Percentiles rank a stretch among this genome's conserved stretches.
phyloP scores from a whole-genome alignment of 139 green algal genomes.

The Chara braunii region DNA sequence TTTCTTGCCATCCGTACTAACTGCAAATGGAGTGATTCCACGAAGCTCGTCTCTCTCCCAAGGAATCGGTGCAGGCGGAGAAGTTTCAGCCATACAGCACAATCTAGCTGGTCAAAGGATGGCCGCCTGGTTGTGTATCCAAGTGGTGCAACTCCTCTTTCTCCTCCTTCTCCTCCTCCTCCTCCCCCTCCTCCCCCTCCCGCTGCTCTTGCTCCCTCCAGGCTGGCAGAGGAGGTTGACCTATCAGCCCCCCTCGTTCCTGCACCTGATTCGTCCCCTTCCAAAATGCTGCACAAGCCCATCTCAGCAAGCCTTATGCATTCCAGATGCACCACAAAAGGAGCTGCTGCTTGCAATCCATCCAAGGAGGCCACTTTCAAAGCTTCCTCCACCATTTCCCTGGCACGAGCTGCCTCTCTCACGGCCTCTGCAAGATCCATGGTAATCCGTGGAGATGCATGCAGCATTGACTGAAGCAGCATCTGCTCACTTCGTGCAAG shows the following conservation, averaged over 20 bases:
- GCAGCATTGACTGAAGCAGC: conserved; percentile 20
- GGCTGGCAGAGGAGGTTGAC: too few species aligned
- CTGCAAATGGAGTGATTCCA: conserved; percentile 16
- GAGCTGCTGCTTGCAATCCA: background rate
- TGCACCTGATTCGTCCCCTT: background rate
- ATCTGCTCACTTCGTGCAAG: conserved; percentile 23
- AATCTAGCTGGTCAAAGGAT: conserved; percentile 11
- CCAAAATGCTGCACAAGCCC: background rate
- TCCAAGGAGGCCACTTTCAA: conserved; percentile 5
- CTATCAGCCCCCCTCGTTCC: too few species aligned
- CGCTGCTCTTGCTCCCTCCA: background rate
- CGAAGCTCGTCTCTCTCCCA: background rate
- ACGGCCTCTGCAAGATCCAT: conserved; percentile 3
- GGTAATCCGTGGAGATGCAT: background rate
- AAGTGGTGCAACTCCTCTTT: too few species aligned
- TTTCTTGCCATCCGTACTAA: conserved; percentile 7
- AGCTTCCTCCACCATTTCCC: conserved; percentile 11
- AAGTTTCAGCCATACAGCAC: conserved; percentile 20
- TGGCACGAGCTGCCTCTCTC: background rate
- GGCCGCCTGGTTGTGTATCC: too few species aligned
- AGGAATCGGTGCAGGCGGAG: background rate
- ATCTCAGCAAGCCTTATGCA: background rate
- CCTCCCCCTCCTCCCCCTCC: background rate
- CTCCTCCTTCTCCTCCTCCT: too few species aligned
- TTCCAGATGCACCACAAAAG: background rate